phyloP scores from a whole-genome alignment of 805 yeast species.

The Ogataea glucozyma region DNA sequence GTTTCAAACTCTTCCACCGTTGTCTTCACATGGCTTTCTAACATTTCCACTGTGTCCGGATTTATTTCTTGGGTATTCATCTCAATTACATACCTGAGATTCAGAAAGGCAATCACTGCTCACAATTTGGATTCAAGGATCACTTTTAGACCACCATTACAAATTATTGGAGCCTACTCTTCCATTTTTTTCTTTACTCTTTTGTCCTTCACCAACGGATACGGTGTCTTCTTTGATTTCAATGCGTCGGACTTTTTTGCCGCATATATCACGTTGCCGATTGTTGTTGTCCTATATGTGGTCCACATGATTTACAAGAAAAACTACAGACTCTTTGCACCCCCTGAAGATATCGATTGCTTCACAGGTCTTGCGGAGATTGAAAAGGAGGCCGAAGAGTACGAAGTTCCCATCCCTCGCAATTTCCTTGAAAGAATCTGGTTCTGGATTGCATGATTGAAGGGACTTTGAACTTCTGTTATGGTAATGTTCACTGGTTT shows the following conservation, averaged over 20 bases:
- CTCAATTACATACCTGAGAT: constrained; percentile 56
- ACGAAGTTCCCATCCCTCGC: constrained; percentile 33
- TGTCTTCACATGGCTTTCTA: constrained; percentile 68
- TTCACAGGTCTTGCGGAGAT: constrained; percentile 58
- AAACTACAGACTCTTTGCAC: constrained; percentile 47
- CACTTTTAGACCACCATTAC: constrained; percentile 56
- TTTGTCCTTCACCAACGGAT: constrained; percentile 57
- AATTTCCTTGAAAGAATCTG: constrained; percentile 48
- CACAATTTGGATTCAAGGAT: constrained; percentile 54
- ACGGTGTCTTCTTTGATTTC: constrained; percentile 54
- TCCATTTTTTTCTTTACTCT: constrained; percentile 44
- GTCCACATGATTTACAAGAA: constrained; percentile 55
- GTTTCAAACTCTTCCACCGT: constrained; percentile 56
- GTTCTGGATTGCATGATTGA: constrained; percentile 44
- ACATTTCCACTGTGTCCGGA: constrained; percentile 67
- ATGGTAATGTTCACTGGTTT: too few species aligned
- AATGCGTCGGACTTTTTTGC: constrained; percentile 63
- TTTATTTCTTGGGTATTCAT: constrained; percentile 64
- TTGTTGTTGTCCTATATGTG: constrained; percentile 50
- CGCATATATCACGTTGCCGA: constrained; percentile 63
- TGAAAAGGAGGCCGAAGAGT: constrained; percentile 51
- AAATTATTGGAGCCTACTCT: constrained; percentile 60
- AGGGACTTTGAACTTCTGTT: too few species aligned
- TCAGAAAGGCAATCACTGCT: constrained; percentile 61
- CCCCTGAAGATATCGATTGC: constrained; percentile 61